Conservation (phyloP, 23 red algal genomes). For the Agarophyton chilense region DNA sequence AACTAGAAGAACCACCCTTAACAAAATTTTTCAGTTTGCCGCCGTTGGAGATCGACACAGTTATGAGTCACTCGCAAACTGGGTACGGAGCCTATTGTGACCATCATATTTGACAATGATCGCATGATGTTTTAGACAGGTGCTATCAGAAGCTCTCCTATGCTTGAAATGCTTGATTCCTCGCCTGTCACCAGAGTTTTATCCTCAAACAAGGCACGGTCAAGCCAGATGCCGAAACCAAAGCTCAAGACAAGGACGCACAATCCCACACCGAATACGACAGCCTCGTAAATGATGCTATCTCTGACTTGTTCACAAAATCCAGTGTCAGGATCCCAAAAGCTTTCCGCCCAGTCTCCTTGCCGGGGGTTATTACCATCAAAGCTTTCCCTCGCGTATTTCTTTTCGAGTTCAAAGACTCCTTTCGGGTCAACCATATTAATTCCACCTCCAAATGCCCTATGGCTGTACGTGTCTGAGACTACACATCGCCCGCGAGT, state of each 20-base stretch:
- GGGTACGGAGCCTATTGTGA: not conserved
- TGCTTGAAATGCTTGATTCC: not conserved
- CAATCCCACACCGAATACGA: conserved; percentile 60
- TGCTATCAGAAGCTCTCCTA: not conserved
- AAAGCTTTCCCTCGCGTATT: not conserved
- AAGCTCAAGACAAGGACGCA: conserved; percentile 42
- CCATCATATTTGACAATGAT: not conserved
- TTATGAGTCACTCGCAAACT: not conserved
- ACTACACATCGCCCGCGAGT: conserved; percentile 37
- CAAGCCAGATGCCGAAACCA: conserved; percentile 4
- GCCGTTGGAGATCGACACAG: not conserved
- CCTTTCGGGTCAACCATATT: conserved; percentile 14
- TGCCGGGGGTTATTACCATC: conserved; percentile 1
- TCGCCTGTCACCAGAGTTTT: not conserved
- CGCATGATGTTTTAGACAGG: not conserved
- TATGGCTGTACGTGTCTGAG: conserved; percentile 64
- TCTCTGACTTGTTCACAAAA: conserved; percentile 72
- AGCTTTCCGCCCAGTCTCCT: conserved; percentile 67
- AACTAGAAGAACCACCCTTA: not conserved
- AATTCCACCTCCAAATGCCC: conserved; percentile 64
- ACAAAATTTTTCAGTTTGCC: not conserved
- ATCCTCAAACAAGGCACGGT: conserved; percentile 21
- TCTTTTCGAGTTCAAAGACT: not conserved
- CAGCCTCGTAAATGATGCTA: conserved; percentile 15
- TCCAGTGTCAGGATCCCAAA: conserved; percentile 67